phyloP scores from a whole-genome alignment of 306 rosid genomes.

The Glycine tomentella region DNA sequence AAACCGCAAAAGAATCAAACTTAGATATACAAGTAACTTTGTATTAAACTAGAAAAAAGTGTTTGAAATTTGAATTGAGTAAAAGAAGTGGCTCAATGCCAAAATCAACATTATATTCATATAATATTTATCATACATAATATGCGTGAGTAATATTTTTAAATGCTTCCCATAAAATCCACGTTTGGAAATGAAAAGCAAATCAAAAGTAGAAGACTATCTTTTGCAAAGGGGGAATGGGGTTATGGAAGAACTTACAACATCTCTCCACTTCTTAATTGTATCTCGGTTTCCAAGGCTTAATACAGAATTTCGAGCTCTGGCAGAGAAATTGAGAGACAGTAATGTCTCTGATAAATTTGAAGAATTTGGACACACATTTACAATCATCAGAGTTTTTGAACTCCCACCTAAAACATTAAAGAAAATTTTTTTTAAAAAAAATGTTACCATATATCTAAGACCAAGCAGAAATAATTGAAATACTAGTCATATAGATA shows the following conservation, averaged over 20 bases:
- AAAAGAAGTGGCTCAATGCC: constrained; percentile 4
- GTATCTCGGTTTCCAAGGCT: constrained; percentile 92
- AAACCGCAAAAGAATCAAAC: constrained; percentile 8
- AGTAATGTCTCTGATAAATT: constrained; percentile 71
- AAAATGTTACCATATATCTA: background rate
- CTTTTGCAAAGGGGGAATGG: constrained; percentile 24
- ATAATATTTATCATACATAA: background rate
- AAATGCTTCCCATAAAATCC: constrained; percentile 1
- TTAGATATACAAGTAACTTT: background rate
- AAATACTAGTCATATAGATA: no score
- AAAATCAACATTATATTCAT: constrained; percentile 12
- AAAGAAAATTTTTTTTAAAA: constrained; percentile 6
- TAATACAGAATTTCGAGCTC: constrained; percentile 83
- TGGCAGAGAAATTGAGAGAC: constrained; percentile 76
- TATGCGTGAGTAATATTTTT: background rate
- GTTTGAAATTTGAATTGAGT: background rate
- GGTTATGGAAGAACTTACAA: constrained; percentile 55
- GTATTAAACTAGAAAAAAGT: constrained; percentile 3
- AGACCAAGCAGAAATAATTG: constrained; percentile 25
- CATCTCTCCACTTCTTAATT: constrained; percentile 90
- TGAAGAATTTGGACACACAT: constrained; percentile 70
- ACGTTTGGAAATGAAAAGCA: background rate
- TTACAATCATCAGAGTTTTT: constrained; percentile 79
- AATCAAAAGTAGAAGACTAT: background rate
- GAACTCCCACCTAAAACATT: constrained; percentile 75